Evolutionary conservation across 257 asterid genomes (phyloP).

Genomic region (Nicotiana knightiana): DNA sequence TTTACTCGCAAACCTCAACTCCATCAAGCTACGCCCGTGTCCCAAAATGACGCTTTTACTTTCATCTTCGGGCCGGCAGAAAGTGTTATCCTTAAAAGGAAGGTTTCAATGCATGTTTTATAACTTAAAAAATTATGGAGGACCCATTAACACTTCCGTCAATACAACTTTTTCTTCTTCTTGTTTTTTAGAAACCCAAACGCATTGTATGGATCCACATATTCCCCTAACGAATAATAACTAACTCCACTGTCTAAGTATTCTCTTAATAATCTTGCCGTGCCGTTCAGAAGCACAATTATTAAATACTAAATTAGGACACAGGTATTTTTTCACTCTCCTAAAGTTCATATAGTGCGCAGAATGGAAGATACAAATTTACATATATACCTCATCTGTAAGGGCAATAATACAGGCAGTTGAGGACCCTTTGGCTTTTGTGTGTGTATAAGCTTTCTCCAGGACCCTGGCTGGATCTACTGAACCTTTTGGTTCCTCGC

Average conservation of each 20-base stretch:
- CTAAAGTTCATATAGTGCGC: not conserved
- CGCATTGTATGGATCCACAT: not conserved
- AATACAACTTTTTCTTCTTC: not conserved
- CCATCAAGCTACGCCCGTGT: not conserved
- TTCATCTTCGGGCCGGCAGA: not conserved
- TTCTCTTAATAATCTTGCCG: not conserved
- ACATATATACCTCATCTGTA: slow-evolving; percentile 55
- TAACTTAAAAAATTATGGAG: not conserved
- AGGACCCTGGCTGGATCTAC: slow-evolving; percentile 82
- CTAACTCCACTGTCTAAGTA: not conserved
- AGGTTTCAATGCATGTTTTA: not conserved
- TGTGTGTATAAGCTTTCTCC: slow-evolving; percentile 71
- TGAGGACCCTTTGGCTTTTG: slow-evolving; percentile 79
- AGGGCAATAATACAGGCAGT: slow-evolving; percentile 97
- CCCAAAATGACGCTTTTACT: not conserved
- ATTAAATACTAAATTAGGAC: not conserved
- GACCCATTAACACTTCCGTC: not conserved
- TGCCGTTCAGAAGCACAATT: not conserved
- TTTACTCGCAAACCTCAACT: not conserved
- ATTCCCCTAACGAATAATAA: not conserved
- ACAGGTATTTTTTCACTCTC: not conserved
- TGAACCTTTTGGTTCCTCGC: slow-evolving; percentile 73
- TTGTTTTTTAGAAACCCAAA: not conserved
- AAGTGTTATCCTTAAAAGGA: not conserved
- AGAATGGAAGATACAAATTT: not conserved